These are phyloP conservation scores for Elongisporangium senticosum DNA, from an alignment of 352 stramenopile species.

Conservation along the genomic window DNA sequence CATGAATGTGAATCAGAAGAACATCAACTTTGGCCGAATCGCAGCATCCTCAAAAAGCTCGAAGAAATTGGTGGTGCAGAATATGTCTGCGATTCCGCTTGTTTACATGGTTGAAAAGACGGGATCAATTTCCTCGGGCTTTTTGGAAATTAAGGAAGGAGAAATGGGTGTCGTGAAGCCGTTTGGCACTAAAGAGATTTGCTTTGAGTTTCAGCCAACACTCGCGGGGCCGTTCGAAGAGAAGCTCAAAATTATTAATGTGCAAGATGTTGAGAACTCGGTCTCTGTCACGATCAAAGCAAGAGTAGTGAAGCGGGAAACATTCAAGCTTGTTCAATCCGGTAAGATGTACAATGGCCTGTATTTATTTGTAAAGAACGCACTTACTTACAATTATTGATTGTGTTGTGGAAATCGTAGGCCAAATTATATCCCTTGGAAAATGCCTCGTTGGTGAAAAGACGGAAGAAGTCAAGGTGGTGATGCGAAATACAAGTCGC, in stretches of 20 bases:
- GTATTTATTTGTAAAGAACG: neutral
- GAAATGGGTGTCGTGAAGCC: slow-evolving; percentile 82
- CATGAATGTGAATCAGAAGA: slow-evolving; percentile 90
- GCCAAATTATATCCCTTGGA: slow-evolving; percentile 76
- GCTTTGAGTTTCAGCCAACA: slow-evolving; percentile 85
- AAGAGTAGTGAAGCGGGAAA: slow-evolving; percentile 86
- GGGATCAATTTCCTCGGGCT: slow-evolving; percentile 86
- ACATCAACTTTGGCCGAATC: slow-evolving; percentile 89
- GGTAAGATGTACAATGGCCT: slow-evolving; percentile 28
- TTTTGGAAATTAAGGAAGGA: slow-evolving; percentile 86
- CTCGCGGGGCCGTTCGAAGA: slow-evolving; percentile 85
- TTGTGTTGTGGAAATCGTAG: slow-evolving; percentile 18
- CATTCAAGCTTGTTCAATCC: slow-evolving; percentile 86
- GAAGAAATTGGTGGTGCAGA: slow-evolving; percentile 82
- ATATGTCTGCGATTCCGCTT: slow-evolving; percentile 80
- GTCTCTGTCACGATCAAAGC: slow-evolving; percentile 87
- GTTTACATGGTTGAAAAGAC: slow-evolving; percentile 88
- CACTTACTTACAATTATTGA: neutral
- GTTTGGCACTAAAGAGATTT: slow-evolving; percentile 87
- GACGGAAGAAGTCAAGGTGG: slow-evolving; percentile 81
- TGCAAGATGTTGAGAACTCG: slow-evolving; percentile 86
- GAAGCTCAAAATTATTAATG: slow-evolving; percentile 85
- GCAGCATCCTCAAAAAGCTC: slow-evolving; percentile 81
- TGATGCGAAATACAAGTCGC: slow-evolving; percentile 81
- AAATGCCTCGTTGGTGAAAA: slow-evolving; percentile 83